Conservation (phyloP, 2,329 filamentous ascomycete species). For the Colletotrichum cuscutae region DNA sequence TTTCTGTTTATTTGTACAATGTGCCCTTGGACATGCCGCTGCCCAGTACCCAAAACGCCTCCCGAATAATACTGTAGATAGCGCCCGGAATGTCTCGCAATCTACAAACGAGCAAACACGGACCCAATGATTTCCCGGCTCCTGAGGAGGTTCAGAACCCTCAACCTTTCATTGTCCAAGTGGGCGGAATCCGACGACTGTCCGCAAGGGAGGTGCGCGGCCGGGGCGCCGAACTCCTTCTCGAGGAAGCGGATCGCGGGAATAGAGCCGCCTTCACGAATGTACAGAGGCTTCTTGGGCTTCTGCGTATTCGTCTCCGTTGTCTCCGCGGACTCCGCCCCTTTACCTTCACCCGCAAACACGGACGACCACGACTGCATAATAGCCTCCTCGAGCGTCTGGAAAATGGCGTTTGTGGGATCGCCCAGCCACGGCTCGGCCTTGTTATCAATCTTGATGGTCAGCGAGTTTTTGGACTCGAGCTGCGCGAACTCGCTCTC, state of each 20-base stretch:
- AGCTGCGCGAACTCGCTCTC: constrained; percentile 77
- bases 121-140: constrained; percentile 90
- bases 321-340: neutral
- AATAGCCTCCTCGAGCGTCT: constrained; percentile 86
- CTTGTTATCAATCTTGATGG: constrained; percentile 87
- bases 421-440: constrained; percentile 97
- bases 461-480: constrained; percentile 83
- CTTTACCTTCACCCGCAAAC: constrained; percentile 41
- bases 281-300: constrained; percentile 81
- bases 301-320: constrained; percentile 39
- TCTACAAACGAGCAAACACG: constrained; percentile 78
- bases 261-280: constrained; percentile 94
- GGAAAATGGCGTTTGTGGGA: constrained; percentile 89
- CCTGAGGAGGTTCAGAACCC: constrained; percentile 88
- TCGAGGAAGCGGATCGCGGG: constrained; percentile 94
- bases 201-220: constrained; percentile 92
- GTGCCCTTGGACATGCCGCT: neutral
- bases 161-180: constrained; percentile 92
- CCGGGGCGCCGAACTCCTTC: constrained; percentile 91
- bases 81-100: neutral
- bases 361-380: constrained; percentile 82
- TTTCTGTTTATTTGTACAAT: neutral
- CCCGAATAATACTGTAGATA: too few species aligned
- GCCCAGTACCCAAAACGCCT: neutral
- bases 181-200: constrained; percentile 95